phyloP scores from a whole-genome alignment of 768 basidiomycete species.

The Russula brevipes region DNA sequence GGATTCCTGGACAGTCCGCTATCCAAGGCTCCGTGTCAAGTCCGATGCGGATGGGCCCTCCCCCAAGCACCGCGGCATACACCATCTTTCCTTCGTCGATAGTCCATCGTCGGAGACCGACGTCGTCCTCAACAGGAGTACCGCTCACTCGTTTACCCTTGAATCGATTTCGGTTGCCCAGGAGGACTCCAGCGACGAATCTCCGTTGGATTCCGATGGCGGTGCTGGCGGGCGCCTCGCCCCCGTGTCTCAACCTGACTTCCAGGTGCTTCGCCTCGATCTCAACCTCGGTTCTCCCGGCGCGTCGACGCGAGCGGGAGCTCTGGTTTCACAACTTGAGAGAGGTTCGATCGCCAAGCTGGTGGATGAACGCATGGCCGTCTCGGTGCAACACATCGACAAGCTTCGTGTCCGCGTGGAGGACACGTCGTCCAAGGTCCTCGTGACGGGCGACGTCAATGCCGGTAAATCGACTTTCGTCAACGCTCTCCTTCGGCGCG shows the following conservation, averaged over 20 bases:
- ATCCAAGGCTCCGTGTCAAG: conserved; percentile 67
- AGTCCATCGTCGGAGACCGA: conserved; percentile 65
- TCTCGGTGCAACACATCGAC: conserved; percentile 72
- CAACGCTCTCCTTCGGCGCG: conserved; percentile 85
- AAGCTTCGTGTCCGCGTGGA: conserved; percentile 81
- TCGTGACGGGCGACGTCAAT: conserved; percentile 97
- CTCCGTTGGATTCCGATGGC: conserved; percentile 22
- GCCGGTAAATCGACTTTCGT: conserved; percentile 99
- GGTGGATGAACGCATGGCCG: conserved; percentile 74
- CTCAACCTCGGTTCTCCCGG: conserved; percentile 80
- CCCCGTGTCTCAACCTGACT: conserved; percentile 48
- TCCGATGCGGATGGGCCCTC: conserved; percentile 29
- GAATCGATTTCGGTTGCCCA: conserved; percentile 44
- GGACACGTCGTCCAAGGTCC: conserved; percentile 91
- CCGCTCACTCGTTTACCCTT: conserved; percentile 57
- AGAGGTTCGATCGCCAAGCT: conserved; percentile 90
- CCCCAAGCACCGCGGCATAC: conserved; percentile 38
- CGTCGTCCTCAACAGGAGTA: conserved; percentile 50
- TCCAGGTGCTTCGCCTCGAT: conserved; percentile 87
- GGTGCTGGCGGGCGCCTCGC: conserved; percentile 33
- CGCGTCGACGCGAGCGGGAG: conserved; percentile 53
- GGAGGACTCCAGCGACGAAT: conserved; percentile 36
- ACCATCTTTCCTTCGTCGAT: conserved; percentile 79
- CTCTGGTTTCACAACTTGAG: conserved; percentile 88
- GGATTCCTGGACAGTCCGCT: conserved; percentile 82